These are phyloP conservation scores for Effrenium voratum DNA, from an alignment of 73 alveolate genomes.

Conservation along the genomic window DNA sequence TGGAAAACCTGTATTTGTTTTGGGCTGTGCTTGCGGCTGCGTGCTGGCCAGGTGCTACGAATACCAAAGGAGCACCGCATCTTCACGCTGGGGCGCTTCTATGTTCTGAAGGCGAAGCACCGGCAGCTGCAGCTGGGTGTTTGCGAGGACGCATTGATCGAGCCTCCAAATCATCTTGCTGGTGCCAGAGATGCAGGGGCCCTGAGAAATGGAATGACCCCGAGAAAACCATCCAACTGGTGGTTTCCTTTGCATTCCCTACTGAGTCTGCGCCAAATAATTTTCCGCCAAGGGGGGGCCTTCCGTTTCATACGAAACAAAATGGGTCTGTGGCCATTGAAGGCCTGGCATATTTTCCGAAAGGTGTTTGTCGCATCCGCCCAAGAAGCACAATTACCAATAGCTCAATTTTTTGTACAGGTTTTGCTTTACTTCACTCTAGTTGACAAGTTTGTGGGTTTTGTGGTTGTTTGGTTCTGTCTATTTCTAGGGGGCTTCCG, in stretches of 20 bases:
- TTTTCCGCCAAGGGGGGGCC: background rate
- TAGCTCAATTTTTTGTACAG: too few species aligned
- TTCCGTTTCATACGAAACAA: background rate
- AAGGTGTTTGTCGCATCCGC: too few species aligned
- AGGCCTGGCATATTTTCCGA: too few species aligned
- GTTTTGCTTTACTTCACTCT: too few species aligned
- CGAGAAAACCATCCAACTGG: background rate
- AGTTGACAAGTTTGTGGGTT: too few species aligned
- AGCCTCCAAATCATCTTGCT: background rate
- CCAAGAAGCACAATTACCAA: too few species aligned
- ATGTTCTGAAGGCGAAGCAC: conserved; percentile 9
- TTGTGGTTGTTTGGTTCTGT: too few species aligned
- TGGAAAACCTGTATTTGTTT: too few species aligned
- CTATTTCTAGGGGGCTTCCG: too few species aligned
- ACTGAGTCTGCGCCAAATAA: background rate
- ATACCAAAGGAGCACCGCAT: conserved; percentile 63
- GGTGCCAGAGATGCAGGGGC: background rate
- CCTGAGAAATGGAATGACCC: background rate
- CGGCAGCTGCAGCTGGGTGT: conserved; percentile 49
- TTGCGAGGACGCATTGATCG: background rate
- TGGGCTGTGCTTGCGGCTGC: too few species aligned
- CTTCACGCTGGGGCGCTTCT: conserved; percentile 39
- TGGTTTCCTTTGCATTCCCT: background rate
- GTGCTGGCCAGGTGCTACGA: conserved; percentile 18
- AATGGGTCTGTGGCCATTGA: too few species aligned